phyloP scores from a whole-genome alignment of 1,139 yeast species.

The Protomyces arabidopsidicola region DNA sequence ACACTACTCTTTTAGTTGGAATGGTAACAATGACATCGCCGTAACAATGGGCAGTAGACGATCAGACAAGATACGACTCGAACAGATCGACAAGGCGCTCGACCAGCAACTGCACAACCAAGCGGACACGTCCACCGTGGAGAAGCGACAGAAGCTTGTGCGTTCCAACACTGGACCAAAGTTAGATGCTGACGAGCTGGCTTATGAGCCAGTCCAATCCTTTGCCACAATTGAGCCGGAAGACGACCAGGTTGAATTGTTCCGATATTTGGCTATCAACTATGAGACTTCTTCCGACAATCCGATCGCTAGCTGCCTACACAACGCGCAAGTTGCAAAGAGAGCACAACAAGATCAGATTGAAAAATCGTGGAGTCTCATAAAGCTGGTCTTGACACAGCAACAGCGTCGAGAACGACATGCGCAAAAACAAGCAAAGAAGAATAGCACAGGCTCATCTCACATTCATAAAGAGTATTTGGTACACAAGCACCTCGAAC shows the following conservation, averaged over 20 bases:
- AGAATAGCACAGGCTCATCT: background rate
- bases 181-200: background rate
- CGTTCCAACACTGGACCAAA: slow-evolving; percentile 47
- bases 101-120: background rate
- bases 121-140: background rate
- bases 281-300: slow-evolving; percentile 41
- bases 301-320: slow-evolving; percentile 49
- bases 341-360: slow-evolving; percentile 53
- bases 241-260: slow-evolving; percentile 1
- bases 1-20: slow-evolving; percentile 55
- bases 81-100: background rate
- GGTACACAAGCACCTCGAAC: slow-evolving; percentile 13
- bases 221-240: slow-evolving; percentile 7
- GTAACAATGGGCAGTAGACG: slow-evolving; percentile 9
- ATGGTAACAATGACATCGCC: slow-evolving; percentile 48
- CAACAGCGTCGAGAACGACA: background rate
- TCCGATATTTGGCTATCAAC: slow-evolving; percentile 25
- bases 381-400: slow-evolving; percentile 35
- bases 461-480: background rate
- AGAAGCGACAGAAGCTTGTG: background rate
- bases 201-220: slow-evolving; percentile 13
- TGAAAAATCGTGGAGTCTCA: slow-evolving; percentile 65
- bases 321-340: slow-evolving; percentile 58
- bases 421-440: background rate
- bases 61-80: slow-evolving; percentile 4